These are phyloP conservation scores for Scleroderma citrinum DNA, from an alignment of 768 basidiomycete genomes.

Conservation along the genomic window DNA sequence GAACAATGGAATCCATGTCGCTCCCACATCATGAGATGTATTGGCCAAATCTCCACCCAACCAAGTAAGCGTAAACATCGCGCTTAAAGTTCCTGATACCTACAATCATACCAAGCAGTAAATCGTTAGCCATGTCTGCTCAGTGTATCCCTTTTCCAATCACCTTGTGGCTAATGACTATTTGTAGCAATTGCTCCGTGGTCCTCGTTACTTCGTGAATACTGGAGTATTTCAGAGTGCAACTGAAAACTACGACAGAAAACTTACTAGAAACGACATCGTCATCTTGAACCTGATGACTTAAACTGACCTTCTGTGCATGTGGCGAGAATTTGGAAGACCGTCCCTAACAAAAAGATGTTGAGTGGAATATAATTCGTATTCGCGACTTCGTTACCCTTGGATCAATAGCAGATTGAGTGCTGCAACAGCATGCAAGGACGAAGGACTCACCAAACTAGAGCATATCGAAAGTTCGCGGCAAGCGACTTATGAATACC, in stretches of 20 bases:
- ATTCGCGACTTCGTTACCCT: slow-evolving; percentile 20
- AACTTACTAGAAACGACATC: slow-evolving; percentile 82
- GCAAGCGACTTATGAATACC: slow-evolving; percentile 88
- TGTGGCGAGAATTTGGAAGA: slow-evolving; percentile 92
- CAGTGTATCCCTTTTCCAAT: too few species aligned
- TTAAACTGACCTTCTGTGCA: slow-evolving; percentile 87
- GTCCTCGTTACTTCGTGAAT: slow-evolving; percentile 25
- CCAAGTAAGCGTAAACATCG: too few species aligned
- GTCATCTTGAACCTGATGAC: slow-evolving; percentile 80
- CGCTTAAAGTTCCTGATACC: too few species aligned
- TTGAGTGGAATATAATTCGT: background rate
- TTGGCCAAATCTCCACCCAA: too few species aligned
- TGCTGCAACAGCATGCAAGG: background rate
- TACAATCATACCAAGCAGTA: too few species aligned
- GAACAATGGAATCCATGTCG: too few species aligned
- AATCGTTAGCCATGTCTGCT: too few species aligned
- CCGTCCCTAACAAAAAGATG: slow-evolving; percentile 56
- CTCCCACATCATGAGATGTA: too few species aligned
- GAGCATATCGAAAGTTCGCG: slow-evolving; percentile 87
- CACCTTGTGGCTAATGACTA: too few species aligned
- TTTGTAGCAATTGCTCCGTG: background rate
- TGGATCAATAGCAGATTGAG: slow-evolving; percentile 2
- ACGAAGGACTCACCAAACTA: slow-evolving; percentile 68
- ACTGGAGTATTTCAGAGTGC: slow-evolving; percentile 10
- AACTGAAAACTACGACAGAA: background rate